Conservation (phyloP, 2,329 filamentous ascomycete species). For the Parascedosporium putredinis region DNA sequence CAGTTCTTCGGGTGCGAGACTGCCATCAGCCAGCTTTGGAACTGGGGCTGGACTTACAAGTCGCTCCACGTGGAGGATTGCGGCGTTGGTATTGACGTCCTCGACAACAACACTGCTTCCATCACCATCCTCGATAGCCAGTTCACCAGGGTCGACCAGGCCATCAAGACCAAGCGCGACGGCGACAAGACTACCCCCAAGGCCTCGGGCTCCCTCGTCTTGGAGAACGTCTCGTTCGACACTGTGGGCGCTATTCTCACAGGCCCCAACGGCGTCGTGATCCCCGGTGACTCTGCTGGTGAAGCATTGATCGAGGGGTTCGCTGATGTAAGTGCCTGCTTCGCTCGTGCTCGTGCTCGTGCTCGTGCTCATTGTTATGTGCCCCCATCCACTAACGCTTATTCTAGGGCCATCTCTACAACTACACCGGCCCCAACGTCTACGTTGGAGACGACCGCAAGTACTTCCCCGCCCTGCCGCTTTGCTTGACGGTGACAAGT, state of each 20-base stretch:
- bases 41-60: constrained; percentile 69
- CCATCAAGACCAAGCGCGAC: constrained; percentile 51
- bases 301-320: constrained; percentile 34
- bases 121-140: constrained; percentile 65
- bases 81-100: constrained; percentile 57
- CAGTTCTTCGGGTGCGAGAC: constrained; percentile 55
- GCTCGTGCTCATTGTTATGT: not conserved
- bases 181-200: constrained; percentile 20
- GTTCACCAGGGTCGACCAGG: constrained; percentile 47
- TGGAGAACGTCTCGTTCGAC: constrained; percentile 36
- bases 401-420: constrained; percentile 56
- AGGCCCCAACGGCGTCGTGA: constrained; percentile 34
- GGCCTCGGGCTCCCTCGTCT: constrained; percentile 31
- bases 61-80: constrained; percentile 53
- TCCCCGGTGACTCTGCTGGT: constrained; percentile 40
- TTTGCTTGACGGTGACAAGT: constrained; percentile 42
- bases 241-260: constrained; percentile 21
- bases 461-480: constrained; percentile 36
- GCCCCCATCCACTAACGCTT: too few relatives aligned
- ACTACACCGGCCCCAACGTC: constrained; percentile 28
- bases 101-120: constrained; percentile 56
- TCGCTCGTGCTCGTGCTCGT: constrained; percentile 26
- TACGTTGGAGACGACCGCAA: constrained; percentile 37
- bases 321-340: constrained; percentile 10
- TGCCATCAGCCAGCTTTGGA: constrained; percentile 63